Conservation (phyloP, 208 protist species). For the Acanthamoeba lugdunensis region DNA sequence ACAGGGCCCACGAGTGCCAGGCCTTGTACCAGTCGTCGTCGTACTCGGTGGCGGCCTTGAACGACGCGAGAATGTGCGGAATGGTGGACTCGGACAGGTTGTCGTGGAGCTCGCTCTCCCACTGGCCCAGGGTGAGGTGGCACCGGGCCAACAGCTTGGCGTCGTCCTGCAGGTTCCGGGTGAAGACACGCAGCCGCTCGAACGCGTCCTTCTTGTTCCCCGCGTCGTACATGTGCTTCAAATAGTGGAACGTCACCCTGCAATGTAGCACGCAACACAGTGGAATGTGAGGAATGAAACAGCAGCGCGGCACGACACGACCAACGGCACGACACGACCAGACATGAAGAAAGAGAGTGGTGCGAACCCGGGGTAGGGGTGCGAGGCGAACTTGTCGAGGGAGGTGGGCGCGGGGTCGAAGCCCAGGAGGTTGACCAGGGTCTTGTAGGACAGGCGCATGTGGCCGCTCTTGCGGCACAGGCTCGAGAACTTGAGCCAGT, state of each 20-base stretch:
- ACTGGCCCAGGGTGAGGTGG: constrained; percentile 61
- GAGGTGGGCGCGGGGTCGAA: constrained; percentile 15
- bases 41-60: constrained; percentile 73
- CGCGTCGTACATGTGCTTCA: constrained; percentile 54
- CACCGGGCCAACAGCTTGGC: constrained; percentile 59
- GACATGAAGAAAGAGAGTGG: not conserved
- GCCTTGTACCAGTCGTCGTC: constrained; percentile 93
- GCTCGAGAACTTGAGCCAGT: constrained; percentile 67
- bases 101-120: constrained; percentile 70
- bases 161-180: constrained; percentile 50
- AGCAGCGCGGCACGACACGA: no score
- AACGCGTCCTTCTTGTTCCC: constrained; percentile 46
- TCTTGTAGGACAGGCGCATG: constrained; percentile 69
- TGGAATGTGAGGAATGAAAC: no score
- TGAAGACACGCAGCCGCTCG: constrained; percentile 36
- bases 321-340: no score
- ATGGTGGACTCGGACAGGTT: constrained; percentile 49
- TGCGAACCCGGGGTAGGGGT: not conserved
- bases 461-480: constrained; percentile 66
- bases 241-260: constrained; percentile 33
- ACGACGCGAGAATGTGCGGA: constrained; percentile 60
- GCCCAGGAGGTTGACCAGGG: constrained; percentile 51
- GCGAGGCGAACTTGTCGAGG: constrained; percentile 1
- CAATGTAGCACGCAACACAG: no score
- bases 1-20: constrained; percentile 96